Evolutionary conservation across 163 green algal genomes (phyloP), one percentile per base, ranked within the genome.

Genomic region (Trebouxia gelatinosa): DNA sequence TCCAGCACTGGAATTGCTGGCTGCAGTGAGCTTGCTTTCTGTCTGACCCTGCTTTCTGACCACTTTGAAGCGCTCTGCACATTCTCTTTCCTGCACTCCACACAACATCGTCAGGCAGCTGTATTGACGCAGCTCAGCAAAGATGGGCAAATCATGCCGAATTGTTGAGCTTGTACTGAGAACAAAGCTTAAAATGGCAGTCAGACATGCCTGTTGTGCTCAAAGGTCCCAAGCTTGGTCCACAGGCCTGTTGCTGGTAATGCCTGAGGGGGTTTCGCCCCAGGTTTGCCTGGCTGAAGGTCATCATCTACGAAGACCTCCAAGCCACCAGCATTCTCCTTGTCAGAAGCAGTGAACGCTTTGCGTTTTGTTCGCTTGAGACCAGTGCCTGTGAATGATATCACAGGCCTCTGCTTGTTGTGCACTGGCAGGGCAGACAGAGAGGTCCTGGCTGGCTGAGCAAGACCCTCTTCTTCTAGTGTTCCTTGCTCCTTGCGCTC

Each of bases 51-150:
- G 68, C 80, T 70, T 26, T 86, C 89, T 39, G 78, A 83, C 92
- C 91, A 95, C 28, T 72, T 38, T 0, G 40, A 59, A 0, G 91
- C 51, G 17, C 77, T 74, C 54, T 88, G 84, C 31, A 78, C 80
- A 81, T 97, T 97, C 77, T 97, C 92, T 84, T 97, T 97, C 35
- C 86, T 65, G 50, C 48, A 32, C n/a, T n/a, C n/a, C n/a, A n/a
- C n/a, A n/a, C n/a, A n/a, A n/a, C n/a, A n/a, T n/a, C n/a, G n/a
- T n/a, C n/a, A n/a, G n/a, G n/a, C n/a, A n/a, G n/a, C n/a, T n/a
- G n/a, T n/a, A n/a, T n/a, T n/a, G n/a, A n/a, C n/a, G n/a, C n/a
- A n/a, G n/a, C n/a, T n/a, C n/a, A n/a, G n/a, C n/a, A n/a, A n/a
- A n/a, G n/a, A n/a, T n/a, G n/a, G n/a, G n/a, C n/a, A 66, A 26